Evolutionary conservation across 306 rosid genomes (phyloP).

Genomic region (Nissolia schottii): DNA sequence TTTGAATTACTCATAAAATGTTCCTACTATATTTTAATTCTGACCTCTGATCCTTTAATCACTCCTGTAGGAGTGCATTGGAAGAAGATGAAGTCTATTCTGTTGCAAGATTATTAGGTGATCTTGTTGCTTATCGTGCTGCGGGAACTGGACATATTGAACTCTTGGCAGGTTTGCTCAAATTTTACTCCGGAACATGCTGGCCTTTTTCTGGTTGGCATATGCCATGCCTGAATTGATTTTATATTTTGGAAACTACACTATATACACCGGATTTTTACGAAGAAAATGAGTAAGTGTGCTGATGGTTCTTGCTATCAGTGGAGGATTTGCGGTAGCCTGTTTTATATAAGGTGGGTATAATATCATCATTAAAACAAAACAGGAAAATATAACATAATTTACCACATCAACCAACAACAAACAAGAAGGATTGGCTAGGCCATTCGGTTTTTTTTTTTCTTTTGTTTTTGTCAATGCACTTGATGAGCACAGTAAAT

Average conservation of each 20-base stretch:
- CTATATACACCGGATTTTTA: not conserved
- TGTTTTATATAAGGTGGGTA: not conserved
- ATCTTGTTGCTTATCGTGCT: constrained; percentile 91
- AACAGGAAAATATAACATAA: not conserved
- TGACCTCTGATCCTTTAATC: constrained; percentile 9
- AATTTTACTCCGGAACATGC: not conserved
- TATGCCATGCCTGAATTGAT: not conserved
- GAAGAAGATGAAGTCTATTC: constrained; percentile 87
- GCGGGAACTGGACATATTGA: constrained; percentile 88
- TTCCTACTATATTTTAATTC: not conserved
- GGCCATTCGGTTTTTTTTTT: not conserved
- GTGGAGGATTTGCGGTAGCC: not conserved
- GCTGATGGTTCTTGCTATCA: not conserved
- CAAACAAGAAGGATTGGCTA: not conserved
- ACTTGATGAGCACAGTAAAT: not conserved
- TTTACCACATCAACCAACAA: not conserved
- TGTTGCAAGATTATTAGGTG: constrained; percentile 78
- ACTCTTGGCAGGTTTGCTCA: constrained; percentile 80
- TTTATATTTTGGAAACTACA: not conserved
- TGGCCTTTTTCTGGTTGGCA: not conserved
- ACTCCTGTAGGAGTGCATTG: constrained; percentile 40
- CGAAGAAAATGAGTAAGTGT: not conserved
- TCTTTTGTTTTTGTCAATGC: not conserved
- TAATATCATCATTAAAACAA: not conserved
- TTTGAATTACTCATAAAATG: not conserved